phyloP scores from a whole-genome alignment of 208 protist genomes.

The Phytomonas sp. region DNA sequence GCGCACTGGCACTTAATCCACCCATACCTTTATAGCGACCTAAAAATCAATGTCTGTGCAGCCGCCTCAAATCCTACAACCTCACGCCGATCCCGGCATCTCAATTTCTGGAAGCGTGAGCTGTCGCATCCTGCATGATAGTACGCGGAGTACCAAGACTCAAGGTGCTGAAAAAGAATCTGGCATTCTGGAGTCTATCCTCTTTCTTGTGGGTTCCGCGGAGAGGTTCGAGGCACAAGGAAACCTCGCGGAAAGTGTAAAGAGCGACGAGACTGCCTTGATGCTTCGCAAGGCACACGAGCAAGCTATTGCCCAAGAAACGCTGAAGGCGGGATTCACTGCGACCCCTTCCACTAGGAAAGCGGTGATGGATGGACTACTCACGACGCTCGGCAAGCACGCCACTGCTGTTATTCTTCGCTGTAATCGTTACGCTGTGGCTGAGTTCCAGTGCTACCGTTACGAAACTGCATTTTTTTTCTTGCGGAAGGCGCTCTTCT shows the following conservation, averaged over 20 bases:
- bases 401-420: slow-evolving; percentile 53
- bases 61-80: no score
- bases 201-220: slow-evolving; percentile 58
- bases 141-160: not conserved
- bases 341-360: slow-evolving; percentile 10
- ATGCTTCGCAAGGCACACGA: slow-evolving; percentile 41
- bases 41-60: no score
- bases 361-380: slow-evolving; percentile 18
- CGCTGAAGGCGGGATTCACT: slow-evolving; percentile 14
- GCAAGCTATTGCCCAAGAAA: slow-evolving; percentile 12
- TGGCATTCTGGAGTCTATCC: slow-evolving; percentile 16
- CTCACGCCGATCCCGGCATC: no score
- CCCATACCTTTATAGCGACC: no score
- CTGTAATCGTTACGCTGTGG: slow-evolving; percentile 79
- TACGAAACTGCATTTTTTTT: slow-evolving; percentile 60
- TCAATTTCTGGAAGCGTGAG: no score
- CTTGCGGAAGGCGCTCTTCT: slow-evolving; percentile 70
- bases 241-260: slow-evolving; percentile 67
- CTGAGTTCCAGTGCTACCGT: slow-evolving; percentile 39
- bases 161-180: no score
- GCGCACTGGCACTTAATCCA: no score
- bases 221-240: slow-evolving; percentile 49
- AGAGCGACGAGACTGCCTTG: slow-evolving; percentile 65
- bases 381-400: slow-evolving; percentile 23
- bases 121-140: no score